Evolutionary conservation across 768 basidiomycete species (phyloP).

Genomic region (Amylocystis lapponica): DNA sequence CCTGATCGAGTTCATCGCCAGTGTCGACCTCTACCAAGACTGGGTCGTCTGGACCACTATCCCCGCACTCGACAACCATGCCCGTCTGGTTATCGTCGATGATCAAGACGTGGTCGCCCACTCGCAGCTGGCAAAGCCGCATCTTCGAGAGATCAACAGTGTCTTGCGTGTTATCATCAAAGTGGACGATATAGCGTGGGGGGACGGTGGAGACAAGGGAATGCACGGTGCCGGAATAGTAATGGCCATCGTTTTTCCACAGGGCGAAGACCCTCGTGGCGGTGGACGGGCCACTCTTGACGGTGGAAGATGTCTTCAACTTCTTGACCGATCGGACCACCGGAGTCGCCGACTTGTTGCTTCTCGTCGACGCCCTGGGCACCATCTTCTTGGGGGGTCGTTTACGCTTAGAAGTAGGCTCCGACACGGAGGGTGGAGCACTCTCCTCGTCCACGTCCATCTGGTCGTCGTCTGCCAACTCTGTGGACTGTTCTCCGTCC

Average conservation of each 20-base stretch:
- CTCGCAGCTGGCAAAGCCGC: constrained; percentile 42
- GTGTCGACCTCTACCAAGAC: constrained; percentile 38
- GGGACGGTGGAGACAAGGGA: constrained; percentile 22
- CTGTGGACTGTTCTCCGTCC: constrained; percentile 33
- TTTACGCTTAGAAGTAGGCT: no score
- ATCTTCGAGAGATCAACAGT: constrained; percentile 46
- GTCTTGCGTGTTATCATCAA: constrained; percentile 56
- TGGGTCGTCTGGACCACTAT: constrained; percentile 11
- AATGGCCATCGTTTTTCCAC: constrained; percentile 57
- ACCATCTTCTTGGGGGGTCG: no score
- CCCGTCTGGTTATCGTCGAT: constrained; percentile 18
- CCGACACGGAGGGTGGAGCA: no score
- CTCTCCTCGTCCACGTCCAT: constrained; percentile 25
- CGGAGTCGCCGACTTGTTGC: constrained; percentile 8
- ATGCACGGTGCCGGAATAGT: constrained; percentile 54
- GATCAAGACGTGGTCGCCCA: constrained; percentile 53
- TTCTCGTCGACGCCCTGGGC: constrained; percentile 8
- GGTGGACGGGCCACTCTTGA: background rate
- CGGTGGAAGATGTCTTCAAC: constrained; percentile 10
- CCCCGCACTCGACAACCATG: constrained; percentile 8
- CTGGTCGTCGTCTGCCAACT: constrained; percentile 38
- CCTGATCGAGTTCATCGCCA: constrained; percentile 20
- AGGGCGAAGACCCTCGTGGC: constrained; percentile 65
- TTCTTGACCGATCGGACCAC: constrained; percentile 12
- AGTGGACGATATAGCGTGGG: constrained; percentile 44